Percentiles rank a stretch among this genome's conserved stretches.
Evolutionary conservation across 106 monocot genomes (phyloP).

Genomic region (Apostasia shenzhenica): DNA sequence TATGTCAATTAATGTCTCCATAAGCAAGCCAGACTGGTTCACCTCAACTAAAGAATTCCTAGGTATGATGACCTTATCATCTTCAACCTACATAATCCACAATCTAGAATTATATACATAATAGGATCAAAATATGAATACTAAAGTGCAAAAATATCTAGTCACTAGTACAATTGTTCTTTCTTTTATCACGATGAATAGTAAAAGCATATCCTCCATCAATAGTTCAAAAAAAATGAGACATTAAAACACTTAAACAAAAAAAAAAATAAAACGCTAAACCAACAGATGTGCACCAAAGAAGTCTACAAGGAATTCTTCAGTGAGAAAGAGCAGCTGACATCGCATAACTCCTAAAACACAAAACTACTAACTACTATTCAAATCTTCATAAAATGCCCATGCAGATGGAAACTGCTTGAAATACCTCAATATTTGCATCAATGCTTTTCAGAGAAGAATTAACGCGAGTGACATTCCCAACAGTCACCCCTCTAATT

Average conservation of each 20-base stretch:
- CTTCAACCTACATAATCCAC: constrained; percentile 53
- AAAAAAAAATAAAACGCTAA: no score
- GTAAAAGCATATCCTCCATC: no score
- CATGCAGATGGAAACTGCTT: neutral
- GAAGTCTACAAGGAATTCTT: no score
- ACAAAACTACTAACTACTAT: no score
- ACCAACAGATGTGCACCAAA: no score
- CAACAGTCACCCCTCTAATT: constrained; percentile 69
- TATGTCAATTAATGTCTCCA: constrained; percentile 95
- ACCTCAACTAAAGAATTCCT: constrained; percentile 89
- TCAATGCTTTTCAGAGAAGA: constrained; percentile 58
- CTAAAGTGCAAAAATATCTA: neutral
- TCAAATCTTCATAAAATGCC: no score
- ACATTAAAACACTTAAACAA: no score
- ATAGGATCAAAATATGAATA: neutral
- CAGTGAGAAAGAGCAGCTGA: no score
- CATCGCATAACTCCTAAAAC: no score
- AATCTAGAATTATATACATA: neutral
- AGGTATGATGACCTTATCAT: constrained; percentile 86
- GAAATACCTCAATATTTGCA: constrained; percentile 55
- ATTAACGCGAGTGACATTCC: constrained; percentile 49
- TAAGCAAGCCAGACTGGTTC: constrained; percentile 96
- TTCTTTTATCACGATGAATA: no score
- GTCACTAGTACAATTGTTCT: no score
- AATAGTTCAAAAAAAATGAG: no score